Evolutionary conservation across 2,329 filamentous ascomycete species (phyloP).

Genomic region (Fusarium citri): DNA sequence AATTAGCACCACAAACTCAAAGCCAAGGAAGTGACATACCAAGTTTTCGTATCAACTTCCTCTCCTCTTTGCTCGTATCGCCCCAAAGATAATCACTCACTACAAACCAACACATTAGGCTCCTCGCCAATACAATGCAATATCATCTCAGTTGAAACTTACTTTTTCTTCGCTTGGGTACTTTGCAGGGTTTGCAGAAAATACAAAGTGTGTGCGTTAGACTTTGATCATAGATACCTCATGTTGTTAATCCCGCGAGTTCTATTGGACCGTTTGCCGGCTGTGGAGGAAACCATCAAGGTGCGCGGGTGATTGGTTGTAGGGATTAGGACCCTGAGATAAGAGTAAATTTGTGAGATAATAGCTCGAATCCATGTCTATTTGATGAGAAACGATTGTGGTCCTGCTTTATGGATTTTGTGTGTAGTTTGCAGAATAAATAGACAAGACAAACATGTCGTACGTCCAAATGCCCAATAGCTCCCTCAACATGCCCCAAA

Average conservation of each 20-base stretch:
- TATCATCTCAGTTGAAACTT: no score
- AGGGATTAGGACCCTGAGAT: not conserved
- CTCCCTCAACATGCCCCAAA: no score
- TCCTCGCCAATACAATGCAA: no score
- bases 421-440: no score
- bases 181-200: not conserved
- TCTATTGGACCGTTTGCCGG: slow-evolving; percentile 5
- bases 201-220: not conserved
- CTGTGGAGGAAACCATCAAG: slow-evolving; percentile 15
- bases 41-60: slow-evolving; percentile 31
- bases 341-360: not conserved
- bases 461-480: no score
- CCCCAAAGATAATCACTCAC: slow-evolving; percentile 34
- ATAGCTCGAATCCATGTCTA: no score
- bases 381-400: no score
- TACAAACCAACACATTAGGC: no score
- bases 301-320: not conserved
- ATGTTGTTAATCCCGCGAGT: slow-evolving; percentile 18
- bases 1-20: fast-evolving
- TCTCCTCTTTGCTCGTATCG: slow-evolving; percentile 32
- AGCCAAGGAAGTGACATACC: not conserved
- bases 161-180: not conserved
- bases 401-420: no score
- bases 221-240: not conserved
- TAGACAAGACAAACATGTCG: no score